Conservation (phyloP, 768 basidiomycete genomes). For the Naganishia onofrii region DNA sequence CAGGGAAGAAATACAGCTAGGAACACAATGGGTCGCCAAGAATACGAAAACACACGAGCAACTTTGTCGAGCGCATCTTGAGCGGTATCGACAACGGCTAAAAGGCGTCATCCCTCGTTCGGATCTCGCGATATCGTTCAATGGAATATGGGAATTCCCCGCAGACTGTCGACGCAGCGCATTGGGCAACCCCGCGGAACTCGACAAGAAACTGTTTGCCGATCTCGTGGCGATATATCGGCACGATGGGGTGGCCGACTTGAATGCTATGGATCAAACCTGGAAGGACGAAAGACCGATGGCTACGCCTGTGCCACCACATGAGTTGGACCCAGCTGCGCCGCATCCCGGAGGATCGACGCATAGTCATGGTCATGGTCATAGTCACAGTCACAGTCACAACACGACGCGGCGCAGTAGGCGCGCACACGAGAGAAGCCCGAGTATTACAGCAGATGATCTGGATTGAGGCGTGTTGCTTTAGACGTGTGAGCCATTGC, state of each 20-base stretch:
- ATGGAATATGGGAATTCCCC: constrained; percentile 11
- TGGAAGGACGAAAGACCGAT: neutral
- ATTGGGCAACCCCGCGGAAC: constrained; percentile 7
- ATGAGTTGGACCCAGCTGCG: neutral
- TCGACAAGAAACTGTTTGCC: neutral
- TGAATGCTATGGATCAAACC: neutral
- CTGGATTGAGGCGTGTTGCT: neutral
- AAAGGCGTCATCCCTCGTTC: constrained; percentile 3
- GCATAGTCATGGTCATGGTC: too few relatives aligned
- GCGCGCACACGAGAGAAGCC: neutral
- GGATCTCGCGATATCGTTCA: constrained; percentile 12
- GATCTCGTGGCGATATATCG: neutral
- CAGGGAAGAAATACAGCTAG: constrained; percentile 12
- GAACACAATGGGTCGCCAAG: constrained; percentile 23
- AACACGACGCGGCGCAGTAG: neutral
- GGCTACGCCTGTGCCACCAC: constrained; percentile 4
- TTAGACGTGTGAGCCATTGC: neutral
- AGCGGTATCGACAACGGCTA: constrained; percentile 16
- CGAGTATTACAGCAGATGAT: constrained; percentile 2
- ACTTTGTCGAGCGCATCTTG: neutral
- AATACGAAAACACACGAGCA: constrained; percentile 16
- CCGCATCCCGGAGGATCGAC: neutral
- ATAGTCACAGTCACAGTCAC: too few relatives aligned
- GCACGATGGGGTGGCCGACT: constrained; percentile 1
- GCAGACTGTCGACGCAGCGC: neutral